Percentiles rank a stretch among this genome's conserved stretches.
These are phyloP conservation scores for Coniella lustricola DNA, from an alignment of 2,329 filamentous ascomycete species.

Conservation along the genomic window DNA sequence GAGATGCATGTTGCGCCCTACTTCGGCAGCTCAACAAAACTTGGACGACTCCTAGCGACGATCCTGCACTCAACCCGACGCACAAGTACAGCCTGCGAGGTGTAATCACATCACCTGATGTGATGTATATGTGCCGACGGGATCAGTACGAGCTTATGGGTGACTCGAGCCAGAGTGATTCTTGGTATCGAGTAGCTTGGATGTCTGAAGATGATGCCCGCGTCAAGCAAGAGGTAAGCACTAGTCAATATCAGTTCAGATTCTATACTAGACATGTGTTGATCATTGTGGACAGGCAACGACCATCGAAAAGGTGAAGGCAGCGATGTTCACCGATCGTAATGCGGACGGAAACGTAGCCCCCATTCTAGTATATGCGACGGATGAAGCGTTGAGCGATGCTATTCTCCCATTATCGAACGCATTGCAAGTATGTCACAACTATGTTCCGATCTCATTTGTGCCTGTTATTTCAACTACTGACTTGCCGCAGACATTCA, in stretches of 20 bases:
- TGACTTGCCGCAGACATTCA: constrained; percentile 21
- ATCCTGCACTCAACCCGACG: constrained; percentile 21
- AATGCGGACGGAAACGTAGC: constrained; percentile 10
- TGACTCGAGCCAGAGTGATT: constrained; percentile 14
- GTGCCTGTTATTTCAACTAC: neutral
- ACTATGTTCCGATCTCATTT: neutral
- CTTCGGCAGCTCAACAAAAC: constrained; percentile 8
- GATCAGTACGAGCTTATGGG: constrained; percentile 18
- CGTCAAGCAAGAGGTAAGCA: constrained; percentile 17
- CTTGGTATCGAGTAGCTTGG: constrained; percentile 26
- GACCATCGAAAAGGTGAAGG: constrained; percentile 17
- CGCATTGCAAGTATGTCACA: constrained; percentile 18
- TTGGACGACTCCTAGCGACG: constrained; percentile 10
- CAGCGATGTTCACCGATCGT: constrained; percentile 17
- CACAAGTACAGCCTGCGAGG: constrained; percentile 26
- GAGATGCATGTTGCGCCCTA: constrained; percentile 8
- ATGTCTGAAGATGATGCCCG: constrained; percentile 16
- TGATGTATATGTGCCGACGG: constrained; percentile 24
- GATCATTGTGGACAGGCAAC: constrained; percentile 13
- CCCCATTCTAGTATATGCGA: constrained; percentile 27
- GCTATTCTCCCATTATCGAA: constrained; percentile 19
- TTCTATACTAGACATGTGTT: too few species aligned
- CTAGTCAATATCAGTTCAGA: neutral
- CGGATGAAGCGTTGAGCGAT: constrained; percentile 23
- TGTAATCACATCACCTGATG: constrained; percentile 21